A percentile compares a stretch with the other conserved stretches of the same genome.
These are phyloP conservation scores for Chlorella variabilis DNA, from an alignment of 163 green algal species.

Conservation along the genomic window DNA sequence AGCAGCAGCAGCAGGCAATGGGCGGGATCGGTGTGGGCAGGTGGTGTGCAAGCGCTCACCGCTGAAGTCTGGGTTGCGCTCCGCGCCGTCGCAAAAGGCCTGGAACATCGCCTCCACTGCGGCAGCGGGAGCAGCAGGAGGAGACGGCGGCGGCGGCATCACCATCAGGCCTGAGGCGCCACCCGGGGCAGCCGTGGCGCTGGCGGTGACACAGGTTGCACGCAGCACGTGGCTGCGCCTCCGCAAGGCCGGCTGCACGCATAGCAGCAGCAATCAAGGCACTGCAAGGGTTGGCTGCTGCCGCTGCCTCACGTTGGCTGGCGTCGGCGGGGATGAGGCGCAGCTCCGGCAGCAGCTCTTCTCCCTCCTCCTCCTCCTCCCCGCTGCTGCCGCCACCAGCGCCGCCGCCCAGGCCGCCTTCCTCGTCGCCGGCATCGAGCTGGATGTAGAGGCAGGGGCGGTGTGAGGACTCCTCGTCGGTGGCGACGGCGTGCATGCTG, in stretches of 20 bases:
- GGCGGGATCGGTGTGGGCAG: too few species aligned
- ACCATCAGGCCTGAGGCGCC: too few species aligned
- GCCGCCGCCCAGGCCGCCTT: not conserved
- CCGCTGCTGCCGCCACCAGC: not conserved
- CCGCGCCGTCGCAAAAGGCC: constrained; percentile 46
- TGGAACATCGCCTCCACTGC: constrained; percentile 45
- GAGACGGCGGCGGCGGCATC: too few species aligned
- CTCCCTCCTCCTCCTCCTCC: not conserved
- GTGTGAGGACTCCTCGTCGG: not conserved
- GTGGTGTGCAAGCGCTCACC: not conserved
- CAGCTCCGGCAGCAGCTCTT: constrained; percentile 23
- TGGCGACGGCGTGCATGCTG: constrained; percentile 39
- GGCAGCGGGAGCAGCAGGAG: not conserved
- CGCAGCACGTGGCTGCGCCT: too few species aligned
- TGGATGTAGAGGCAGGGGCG: constrained; percentile 40
- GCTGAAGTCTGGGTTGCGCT: constrained; percentile 44
- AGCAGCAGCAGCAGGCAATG: not conserved
- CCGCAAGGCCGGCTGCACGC: too few species aligned
- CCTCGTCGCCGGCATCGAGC: constrained; percentile 16
- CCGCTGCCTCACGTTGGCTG: constrained; percentile 11
- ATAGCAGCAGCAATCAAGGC: too few species aligned
- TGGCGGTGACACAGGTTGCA: too few species aligned
- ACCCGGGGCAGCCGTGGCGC: too few species aligned
- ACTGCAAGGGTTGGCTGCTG: too few species aligned
- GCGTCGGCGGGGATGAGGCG: constrained; percentile 18